Evolutionary conservation across 768 basidiomycete species (phyloP).

Genomic region (Phlegmacium glaucopus): DNA sequence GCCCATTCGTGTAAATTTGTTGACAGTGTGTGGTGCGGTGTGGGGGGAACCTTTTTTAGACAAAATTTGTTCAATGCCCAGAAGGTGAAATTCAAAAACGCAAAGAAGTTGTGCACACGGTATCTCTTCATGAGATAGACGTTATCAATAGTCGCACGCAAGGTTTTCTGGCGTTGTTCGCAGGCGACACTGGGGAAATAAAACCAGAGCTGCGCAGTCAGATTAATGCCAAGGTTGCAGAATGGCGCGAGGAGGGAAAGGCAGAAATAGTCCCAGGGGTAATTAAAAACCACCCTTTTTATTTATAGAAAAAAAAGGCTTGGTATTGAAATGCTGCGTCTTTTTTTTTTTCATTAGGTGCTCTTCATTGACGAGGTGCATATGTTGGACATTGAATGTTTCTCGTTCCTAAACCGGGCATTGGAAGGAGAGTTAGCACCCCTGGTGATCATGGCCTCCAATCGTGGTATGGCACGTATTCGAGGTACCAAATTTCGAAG

Average conservation of each 20-base stretch:
- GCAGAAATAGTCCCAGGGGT: slow-evolving; percentile 97
- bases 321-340: neutral
- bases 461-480: slow-evolving; percentile 92
- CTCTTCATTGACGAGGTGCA: slow-evolving; percentile 99
- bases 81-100: slow-evolving; percentile 98
- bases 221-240: slow-evolving; percentile 94
- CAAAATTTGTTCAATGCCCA: slow-evolving; percentile 97
- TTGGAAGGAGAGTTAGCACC: slow-evolving; percentile 92
- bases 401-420: slow-evolving; percentile 96
- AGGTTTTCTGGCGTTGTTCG: slow-evolving; percentile 93
- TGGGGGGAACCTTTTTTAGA: slow-evolving; percentile 43
- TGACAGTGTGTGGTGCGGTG: slow-evolving; percentile 4
- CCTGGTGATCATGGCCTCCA: slow-evolving; percentile 97
- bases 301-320: neutral
- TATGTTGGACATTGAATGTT: slow-evolving; percentile 99
- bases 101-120: slow-evolving; percentile 96
- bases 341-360: slow-evolving; percentile 48
- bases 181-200: slow-evolving; percentile 98
- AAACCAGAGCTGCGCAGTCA: slow-evolving; percentile 95
- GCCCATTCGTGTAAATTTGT: slow-evolving; percentile 1
- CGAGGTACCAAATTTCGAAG: slow-evolving; percentile 92
- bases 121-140: slow-evolving; percentile 97
- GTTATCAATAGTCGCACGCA: slow-evolving; percentile 99
- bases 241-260: slow-evolving; percentile 99
- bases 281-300: slow-evolving; percentile 25